Evolutionary conservation across 2,329 filamentous ascomycete species (phyloP), one percentile per base, ranked within the genome.

Genomic region (Penicillium sp.): DNA sequence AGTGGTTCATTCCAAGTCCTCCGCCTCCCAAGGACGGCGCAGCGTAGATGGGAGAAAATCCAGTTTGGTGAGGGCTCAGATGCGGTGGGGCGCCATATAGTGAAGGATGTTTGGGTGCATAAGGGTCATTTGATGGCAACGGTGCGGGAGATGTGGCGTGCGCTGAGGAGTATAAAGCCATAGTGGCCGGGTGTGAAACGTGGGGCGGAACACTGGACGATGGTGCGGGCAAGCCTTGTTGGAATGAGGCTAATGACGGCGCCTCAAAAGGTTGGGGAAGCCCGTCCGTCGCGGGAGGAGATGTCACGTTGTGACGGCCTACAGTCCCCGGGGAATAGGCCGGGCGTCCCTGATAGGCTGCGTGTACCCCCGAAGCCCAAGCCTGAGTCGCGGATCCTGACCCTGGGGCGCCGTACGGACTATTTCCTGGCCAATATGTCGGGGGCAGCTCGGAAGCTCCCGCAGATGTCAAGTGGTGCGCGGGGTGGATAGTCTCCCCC

Each of bases 211-310:
- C 27, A 57, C 62, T 64, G 50, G 82, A 80, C 53, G 83, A 83
- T 11, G 83, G 80, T 69, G 86, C 81, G 19, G 84, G 77, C 63
- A 84, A 77, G 46, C 81, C 77, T 49, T 82, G 82, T 58, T 86
- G 82, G 70, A 88, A 91, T 33, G 86, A 80, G 45, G 86, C 83
- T 58, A 88, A 65, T 44, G 74, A 81, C 63, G 86, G 85, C 60
- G 85, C 79, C 61, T 90, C 87, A 74, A 88, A 91, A 7, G 87
- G 82, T 58, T 88, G 85, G 53, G 89, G 83, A 53, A 93, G 78
- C 48, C 81, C 82, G 69, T 91, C 86, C 48, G 79, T 80, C 27
- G 80, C 78, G 8, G 84, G 81, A 10, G 89, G 87, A 50, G 86
- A 86, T 63, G 82, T 81, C 41, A 57, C 53, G 58, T 75, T 76